phyloP scores from a whole-genome alignment of 495 filamentous ascomycete genomes.

The Trichoderma reesei region DNA sequence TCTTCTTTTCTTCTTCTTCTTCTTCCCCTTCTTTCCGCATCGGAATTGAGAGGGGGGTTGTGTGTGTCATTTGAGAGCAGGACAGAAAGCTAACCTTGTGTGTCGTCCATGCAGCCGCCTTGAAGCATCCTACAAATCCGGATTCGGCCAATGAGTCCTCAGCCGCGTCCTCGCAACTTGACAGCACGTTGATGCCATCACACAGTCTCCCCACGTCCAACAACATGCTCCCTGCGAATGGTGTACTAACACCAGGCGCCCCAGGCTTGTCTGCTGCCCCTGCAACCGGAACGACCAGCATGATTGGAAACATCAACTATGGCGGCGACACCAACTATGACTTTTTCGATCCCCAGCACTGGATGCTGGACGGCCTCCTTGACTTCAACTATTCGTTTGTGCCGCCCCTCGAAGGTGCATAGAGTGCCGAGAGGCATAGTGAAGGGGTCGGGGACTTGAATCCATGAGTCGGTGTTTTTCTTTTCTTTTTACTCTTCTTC shows the following conservation, averaged over 20 bases:
- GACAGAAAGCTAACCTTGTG: slow-evolving; percentile 17
- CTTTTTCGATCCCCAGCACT: slow-evolving; percentile 81
- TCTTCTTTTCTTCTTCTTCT: slow-evolving; percentile 6
- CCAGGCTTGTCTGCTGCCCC: slow-evolving; percentile 33
- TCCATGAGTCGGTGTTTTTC: slow-evolving; percentile 2
- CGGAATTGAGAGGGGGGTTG: not conserved
- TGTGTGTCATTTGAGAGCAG: slow-evolving; percentile 17
- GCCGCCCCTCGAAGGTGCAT: slow-evolving; percentile 37
- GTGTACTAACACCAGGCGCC: slow-evolving; percentile 36
- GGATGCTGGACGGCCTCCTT: slow-evolving; percentile 77
- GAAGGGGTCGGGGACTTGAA: not conserved
- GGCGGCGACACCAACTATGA: slow-evolving; percentile 62
- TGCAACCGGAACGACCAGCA: slow-evolving; percentile 29
- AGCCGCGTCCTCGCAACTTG: slow-evolving; percentile 52
- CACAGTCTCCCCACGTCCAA: slow-evolving; percentile 24
- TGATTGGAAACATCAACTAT: slow-evolving; percentile 40
- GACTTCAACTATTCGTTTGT: slow-evolving; percentile 64
- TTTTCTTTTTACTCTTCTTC: not conserved
- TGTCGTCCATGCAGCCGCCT: slow-evolving; percentile 37
- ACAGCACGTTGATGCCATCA: slow-evolving; percentile 39
- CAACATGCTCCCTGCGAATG: slow-evolving; percentile 29
- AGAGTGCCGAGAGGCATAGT: slow-evolving; percentile 14
- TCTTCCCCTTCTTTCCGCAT: slow-evolving; percentile 2
- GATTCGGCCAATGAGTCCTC: slow-evolving; percentile 68
- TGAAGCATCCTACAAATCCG: slow-evolving; percentile 81